These are phyloP conservation scores for Starmerella geochares DNA, from an alignment of 805 yeast species.

Conservation along the genomic window DNA sequence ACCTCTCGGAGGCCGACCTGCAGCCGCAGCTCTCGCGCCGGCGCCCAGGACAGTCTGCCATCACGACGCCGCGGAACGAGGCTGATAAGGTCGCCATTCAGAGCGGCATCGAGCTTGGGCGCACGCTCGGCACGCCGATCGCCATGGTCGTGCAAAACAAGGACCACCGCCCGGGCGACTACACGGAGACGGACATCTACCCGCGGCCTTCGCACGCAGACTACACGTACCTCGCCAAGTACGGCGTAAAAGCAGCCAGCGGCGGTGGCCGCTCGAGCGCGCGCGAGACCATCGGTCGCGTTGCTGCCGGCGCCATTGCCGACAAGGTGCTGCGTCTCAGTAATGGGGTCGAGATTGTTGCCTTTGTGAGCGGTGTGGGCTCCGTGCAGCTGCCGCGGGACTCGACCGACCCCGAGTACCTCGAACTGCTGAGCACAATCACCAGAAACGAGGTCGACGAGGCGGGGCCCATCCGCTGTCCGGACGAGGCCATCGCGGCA, in stretches of 20 bases:
- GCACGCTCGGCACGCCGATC: conserved; percentile 88
- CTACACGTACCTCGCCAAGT: conserved; percentile 80
- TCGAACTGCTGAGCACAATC: conserved; percentile 56
- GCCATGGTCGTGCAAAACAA: conserved; percentile 87
- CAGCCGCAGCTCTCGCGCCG: conserved; percentile 95
- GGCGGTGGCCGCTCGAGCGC: conserved; percentile 98
- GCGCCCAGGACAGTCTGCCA: conserved; percentile 91
- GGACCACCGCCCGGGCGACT: conserved; percentile 95
- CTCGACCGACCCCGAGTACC: conserved; percentile 54
- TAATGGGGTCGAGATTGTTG: conserved; percentile 83
- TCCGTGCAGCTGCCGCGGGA: conserved; percentile 64
- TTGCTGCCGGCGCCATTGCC: conserved; percentile 97
- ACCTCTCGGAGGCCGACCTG: conserved; percentile 71
- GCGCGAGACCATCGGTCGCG: conserved; percentile 96
- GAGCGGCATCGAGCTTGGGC: conserved; percentile 85
- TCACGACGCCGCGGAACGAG: conserved; percentile 91
- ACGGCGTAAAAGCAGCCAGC: conserved; percentile 84
- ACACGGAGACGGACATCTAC: conserved; percentile 85
- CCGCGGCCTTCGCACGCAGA: conserved; percentile 99
- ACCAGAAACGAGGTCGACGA: conserved; percentile 84
- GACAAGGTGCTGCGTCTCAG: conserved; percentile 75
- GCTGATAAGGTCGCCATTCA: conserved; percentile 88
- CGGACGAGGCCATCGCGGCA: conserved; percentile 59
- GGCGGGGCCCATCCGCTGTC: conserved; percentile 88
- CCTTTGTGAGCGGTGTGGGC: conserved; percentile 93